Evolutionary conservation across 164 flowering plant genomes (phyloP).

Genomic region (Vitis vinifera): DNA sequence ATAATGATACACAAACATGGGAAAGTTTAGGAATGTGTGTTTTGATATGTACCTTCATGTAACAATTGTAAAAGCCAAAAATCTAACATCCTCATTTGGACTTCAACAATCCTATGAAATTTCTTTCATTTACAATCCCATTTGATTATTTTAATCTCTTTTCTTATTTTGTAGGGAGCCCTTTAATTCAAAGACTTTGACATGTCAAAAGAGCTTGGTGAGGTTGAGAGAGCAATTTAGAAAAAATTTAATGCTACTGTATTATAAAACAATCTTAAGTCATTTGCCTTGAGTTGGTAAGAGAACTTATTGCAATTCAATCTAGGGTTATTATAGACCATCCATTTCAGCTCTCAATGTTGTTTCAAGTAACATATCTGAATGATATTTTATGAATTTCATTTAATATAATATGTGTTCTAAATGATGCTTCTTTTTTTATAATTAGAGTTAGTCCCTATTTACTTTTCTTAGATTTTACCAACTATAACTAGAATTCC

Average conservation of each 20-base stretch:
- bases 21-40: constrained; percentile 30
- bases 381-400: too few relatives aligned
- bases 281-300: not conserved
- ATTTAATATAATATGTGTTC: too few relatives aligned
- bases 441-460: too few relatives aligned
- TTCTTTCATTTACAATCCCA: not conserved
- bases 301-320: not conserved
- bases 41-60: constrained; percentile 31
- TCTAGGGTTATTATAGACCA: too few relatives aligned
- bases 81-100: too few relatives aligned
- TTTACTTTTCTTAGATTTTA: too few relatives aligned
- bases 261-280: constrained; percentile 3
- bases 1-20: constrained; percentile 19
- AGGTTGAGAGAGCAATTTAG: not conserved
- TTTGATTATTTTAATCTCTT: not conserved
- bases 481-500: too few relatives aligned
- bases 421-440: too few relatives aligned
- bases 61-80: not conserved
- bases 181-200: not conserved
- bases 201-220: not conserved
- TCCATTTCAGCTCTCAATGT: not conserved
- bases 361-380: not conserved
- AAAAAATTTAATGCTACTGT: not conserved
- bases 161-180: not conserved
- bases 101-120: too few relatives aligned